Percentiles rank a stretch among this genome's conserved stretches.
Evolutionary conservation across 345 rosid species (phyloP).

Genomic region (Eucalyptus victrix): DNA sequence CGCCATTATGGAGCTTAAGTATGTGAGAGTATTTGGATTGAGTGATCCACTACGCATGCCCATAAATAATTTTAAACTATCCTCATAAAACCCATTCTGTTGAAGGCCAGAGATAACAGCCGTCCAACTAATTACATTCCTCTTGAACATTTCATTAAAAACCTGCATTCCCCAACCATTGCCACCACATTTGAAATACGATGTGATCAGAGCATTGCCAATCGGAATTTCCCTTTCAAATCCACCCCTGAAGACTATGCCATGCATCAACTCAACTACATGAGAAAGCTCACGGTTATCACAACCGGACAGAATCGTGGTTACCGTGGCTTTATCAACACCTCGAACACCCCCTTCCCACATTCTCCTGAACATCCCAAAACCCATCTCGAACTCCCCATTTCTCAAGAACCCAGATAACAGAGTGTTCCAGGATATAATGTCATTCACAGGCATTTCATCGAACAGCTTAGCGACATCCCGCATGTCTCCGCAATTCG

Average conservation of each 20-base stretch:
- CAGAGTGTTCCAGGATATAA: constrained; percentile 55
- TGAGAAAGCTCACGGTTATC: constrained; percentile 26
- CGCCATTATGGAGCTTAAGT: constrained; percentile 61
- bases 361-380: constrained; percentile 32
- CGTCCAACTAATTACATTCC: constrained; percentile 85
- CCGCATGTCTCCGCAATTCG: constrained; percentile 10
- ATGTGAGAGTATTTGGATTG: constrained; percentile 26
- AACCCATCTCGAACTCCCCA: constrained; percentile 27
- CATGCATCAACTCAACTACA: constrained; percentile 42
- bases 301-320: constrained; percentile 63
- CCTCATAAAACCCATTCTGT: constrained; percentile 28
- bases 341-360: constrained; percentile 6
- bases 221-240: constrained; percentile 45
- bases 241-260: constrained; percentile 38
- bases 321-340: constrained; percentile 77
- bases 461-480: constrained; percentile 60
- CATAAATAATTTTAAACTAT: not conserved
- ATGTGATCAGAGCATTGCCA: constrained; percentile 67
- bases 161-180: constrained; percentile 38
- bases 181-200: constrained; percentile 56
- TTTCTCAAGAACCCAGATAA: constrained; percentile 44
- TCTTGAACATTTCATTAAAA: constrained; percentile 56
- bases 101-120: constrained; percentile 64
- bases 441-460: constrained; percentile 59
- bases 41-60: not conserved